Evolutionary conservation across 768 basidiomycete genomes (phyloP).

Genomic region (Trichaptum fuscoviolaceum): DNA sequence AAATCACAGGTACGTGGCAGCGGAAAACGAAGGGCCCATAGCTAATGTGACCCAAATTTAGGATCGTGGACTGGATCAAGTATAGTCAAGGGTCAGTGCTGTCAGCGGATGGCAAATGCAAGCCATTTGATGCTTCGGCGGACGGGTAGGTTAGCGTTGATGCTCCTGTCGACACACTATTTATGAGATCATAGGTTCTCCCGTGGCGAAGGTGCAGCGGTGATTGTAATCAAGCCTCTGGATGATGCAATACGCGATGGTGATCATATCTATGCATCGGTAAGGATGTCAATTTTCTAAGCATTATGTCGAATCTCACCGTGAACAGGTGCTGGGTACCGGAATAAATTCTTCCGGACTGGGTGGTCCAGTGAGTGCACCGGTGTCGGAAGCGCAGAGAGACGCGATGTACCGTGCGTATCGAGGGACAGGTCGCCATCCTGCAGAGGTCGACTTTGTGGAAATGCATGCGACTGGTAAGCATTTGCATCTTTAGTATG

Average conservation of each 20-base stretch:
- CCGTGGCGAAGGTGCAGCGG: slow-evolving; percentile 31
- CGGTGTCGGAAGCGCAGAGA: slow-evolving; percentile 31
- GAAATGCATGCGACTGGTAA: slow-evolving; percentile 45
- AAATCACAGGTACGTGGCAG: slow-evolving; percentile 29
- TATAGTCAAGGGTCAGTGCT: slow-evolving; percentile 36
- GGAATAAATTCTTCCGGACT: slow-evolving; percentile 34
- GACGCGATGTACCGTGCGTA: slow-evolving; percentile 35
- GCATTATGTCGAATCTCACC: background rate
- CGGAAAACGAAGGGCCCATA: background rate
- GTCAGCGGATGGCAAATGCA: slow-evolving; percentile 36
- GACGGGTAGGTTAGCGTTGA: slow-evolving; percentile 32
- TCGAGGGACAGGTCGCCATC: slow-evolving; percentile 24
- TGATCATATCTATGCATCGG: slow-evolving; percentile 28
- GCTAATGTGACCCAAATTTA: slow-evolving; percentile 5
- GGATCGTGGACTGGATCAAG: slow-evolving; percentile 20
- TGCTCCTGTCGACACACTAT: background rate
- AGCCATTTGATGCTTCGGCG: slow-evolving; percentile 38
- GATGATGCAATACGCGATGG: slow-evolving; percentile 32
- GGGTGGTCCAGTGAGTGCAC: slow-evolving; percentile 31
- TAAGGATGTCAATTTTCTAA: background rate
- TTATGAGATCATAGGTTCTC: slow-evolving; percentile 6
- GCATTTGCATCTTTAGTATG: background rate
- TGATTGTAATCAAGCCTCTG: slow-evolving; percentile 36
- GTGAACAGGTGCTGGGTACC: slow-evolving; percentile 33
- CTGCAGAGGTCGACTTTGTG: slow-evolving; percentile 41